Base-by-base conservation (phyloP, 140 eudicot genomes). In the Erigeron philadelphicus region DNA sequence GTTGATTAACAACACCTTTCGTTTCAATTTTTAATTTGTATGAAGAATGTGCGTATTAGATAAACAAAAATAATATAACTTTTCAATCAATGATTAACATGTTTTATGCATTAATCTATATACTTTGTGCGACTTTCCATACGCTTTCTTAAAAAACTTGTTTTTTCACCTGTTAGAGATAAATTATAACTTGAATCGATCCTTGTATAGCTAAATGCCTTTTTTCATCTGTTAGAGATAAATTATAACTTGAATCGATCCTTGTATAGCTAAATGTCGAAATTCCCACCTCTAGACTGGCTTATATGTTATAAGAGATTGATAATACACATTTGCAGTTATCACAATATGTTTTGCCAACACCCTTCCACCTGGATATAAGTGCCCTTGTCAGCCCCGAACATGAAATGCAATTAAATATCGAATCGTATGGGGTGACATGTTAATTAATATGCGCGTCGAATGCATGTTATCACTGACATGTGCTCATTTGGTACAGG, bases 401-500 rank as follows among this genome's bases (percentile, higher is more conserved):
- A 53, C 58, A 16, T 53, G 3, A 4, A 50, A 0, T 50, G 8
- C 16, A 53, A n/a, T 7, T 10, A 53, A 53, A 5, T 53, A 4
- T 15, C 11, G 18, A 53, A 53, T 53, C 25, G 7, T 53, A 18
- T 57, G 9, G 41, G 63, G 21, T 38, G 23, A 57, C 9, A 16
- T 8, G 16, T 23, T 23, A 57, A 7, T 18, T 23, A 21, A 57
- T 7, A 57, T 57, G 44, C 15, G 16, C 12, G 9, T 49, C 63
- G 49, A 38, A 6, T 62, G 61, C 59, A 38, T 23, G 8, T 38
- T 62, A 61, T 72, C 15, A 73, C 19, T 73, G 57, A n/a, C 47
- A 16, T 50, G 25, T 68, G 41, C 61, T 52, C 6, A 74, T 71
- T 65, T 64, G 72, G 64, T 72, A 76, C 93, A 92, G 98, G 83